A percentile compares a stretch with the other conserved stretches of the same genome.
Evolutionary conservation across 2,329 filamentous ascomycete genomes (phyloP).

Genomic region (Zarea fungicola): DNA sequence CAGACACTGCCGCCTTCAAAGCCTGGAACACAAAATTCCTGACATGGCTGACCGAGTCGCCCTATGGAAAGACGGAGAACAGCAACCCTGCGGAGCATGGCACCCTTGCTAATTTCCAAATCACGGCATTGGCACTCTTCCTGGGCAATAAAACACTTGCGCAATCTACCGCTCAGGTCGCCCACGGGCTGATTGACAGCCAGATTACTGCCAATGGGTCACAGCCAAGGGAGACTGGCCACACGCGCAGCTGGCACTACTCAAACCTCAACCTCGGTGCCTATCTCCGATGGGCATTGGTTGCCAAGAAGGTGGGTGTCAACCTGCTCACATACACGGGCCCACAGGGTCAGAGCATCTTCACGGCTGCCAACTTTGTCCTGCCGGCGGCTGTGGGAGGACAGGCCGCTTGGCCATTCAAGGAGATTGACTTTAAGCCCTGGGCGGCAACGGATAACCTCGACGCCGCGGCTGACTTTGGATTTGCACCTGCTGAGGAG

Average conservation of each 20-base stretch:
- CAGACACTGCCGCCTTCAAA: constrained; percentile 16
- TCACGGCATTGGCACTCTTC: constrained; percentile 21
- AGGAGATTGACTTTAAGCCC: constrained; percentile 19
- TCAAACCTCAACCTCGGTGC: constrained; percentile 22
- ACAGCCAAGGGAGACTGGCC: constrained; percentile 21
- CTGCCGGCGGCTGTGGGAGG: constrained; percentile 20
- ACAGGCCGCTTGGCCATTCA: constrained; percentile 16
- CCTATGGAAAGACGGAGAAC: constrained; percentile 18
- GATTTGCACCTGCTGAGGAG: constrained; percentile 15
- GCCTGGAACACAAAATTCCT: constrained; percentile 22
- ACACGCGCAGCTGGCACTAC: constrained; percentile 26
- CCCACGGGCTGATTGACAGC: constrained; percentile 16
- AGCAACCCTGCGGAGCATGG: constrained; percentile 23
- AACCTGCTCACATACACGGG: constrained; percentile 21
- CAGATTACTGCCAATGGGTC: constrained; percentile 21
- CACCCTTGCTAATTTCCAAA: constrained; percentile 21
- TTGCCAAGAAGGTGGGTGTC: constrained; percentile 19
- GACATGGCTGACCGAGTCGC: constrained; percentile 20
- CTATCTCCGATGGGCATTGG: constrained; percentile 16
- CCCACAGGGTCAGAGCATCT: constrained; percentile 19
- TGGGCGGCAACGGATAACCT: constrained; percentile 23
- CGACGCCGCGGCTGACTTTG: constrained; percentile 20
- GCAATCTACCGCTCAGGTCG: neutral
- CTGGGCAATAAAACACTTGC: constrained; percentile 18
- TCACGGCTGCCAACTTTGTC: constrained; percentile 19